Percentiles rank a stretch among this genome's conserved stretches.
phyloP scores from a whole-genome alignment of 768 basidiomycete genomes.

The Melanogaster broomeanus region DNA sequence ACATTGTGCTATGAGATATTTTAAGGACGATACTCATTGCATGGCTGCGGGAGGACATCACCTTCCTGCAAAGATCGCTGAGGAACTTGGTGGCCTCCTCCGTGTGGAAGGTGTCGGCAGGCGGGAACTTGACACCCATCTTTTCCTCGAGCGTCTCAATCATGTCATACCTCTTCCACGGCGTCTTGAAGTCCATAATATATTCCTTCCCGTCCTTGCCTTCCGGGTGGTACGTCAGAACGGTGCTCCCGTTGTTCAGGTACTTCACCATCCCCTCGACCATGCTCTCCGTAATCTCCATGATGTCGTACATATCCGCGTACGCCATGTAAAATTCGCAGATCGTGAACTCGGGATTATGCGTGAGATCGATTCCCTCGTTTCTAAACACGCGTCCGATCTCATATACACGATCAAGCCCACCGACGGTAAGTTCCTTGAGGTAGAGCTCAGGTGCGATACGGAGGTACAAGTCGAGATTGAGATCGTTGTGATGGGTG shows the following conservation, averaged over 20 bases:
- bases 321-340: conserved; percentile 99
- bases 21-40: background rate
- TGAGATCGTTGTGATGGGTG: conserved; percentile 98
- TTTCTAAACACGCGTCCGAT: conserved; percentile 98
- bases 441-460: conserved; percentile 98
- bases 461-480: conserved; percentile 95
- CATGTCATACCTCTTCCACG: conserved; percentile 99
- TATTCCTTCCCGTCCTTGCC: conserved; percentile 81
- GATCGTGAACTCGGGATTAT: conserved; percentile 99
- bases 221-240: conserved; percentile 87
- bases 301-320: conserved; percentile 97
- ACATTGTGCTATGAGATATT: conserved; percentile 73
- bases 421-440: conserved; percentile 96
- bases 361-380: conserved; percentile 97
- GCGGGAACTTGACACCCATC: conserved; percentile 88
- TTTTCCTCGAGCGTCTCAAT: conserved; percentile 95
- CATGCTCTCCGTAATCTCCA: conserved; percentile 94
- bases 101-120: conserved; percentile 87
- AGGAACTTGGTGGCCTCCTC: conserved; percentile 88
- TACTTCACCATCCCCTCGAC: conserved; percentile 89
- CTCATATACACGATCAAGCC: conserved; percentile 96
- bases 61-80: conserved; percentile 82
- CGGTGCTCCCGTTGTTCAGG: conserved; percentile 79
- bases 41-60: conserved; percentile 23
- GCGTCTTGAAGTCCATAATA: conserved; percentile 84